Percentiles rank a stretch among this genome's conserved stretches.
phyloP scores from a whole-genome alignment of 345 rosid species.

The Cardamine occulta region DNA sequence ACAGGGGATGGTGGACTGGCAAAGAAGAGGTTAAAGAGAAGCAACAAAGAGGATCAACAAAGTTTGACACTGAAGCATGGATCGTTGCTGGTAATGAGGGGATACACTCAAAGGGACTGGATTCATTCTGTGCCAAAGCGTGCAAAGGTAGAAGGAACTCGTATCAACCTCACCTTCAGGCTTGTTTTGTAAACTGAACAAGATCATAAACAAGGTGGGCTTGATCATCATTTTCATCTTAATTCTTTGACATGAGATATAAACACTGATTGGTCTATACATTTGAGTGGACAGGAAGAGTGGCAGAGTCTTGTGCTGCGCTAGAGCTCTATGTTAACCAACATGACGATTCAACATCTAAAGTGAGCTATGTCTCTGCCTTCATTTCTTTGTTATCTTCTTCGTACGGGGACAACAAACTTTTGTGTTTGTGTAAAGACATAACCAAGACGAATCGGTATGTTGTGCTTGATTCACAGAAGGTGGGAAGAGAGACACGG shows the following conservation, averaged over 20 bases:
- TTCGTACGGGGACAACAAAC: not conserved
- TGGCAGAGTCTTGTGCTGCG: not conserved
- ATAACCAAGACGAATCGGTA: not conserved
- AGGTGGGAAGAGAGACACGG: too few relatives aligned
- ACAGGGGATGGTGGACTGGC: conserved; percentile 52
- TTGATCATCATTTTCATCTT: not conserved
- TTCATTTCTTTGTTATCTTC: not conserved
- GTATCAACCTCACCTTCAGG: conserved; percentile 86
- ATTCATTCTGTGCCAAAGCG: conserved; percentile 88
- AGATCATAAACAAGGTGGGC: not conserved
- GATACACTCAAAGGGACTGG: conserved; percentile 91
- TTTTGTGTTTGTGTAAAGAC: not conserved
- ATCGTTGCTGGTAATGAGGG: conserved; percentile 73
- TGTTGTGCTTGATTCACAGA: too few relatives aligned
- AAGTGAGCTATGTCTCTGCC: not conserved
- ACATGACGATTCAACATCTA: not conserved
- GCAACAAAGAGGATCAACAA: conserved; percentile 49
- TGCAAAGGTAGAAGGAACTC: conserved; percentile 59
- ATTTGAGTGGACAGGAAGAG: not conserved
- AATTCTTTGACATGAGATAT: not conserved
- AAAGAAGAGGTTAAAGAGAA: conserved; percentile 60
- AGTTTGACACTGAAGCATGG: conserved; percentile 75
- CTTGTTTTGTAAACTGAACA: conserved; percentile 8
- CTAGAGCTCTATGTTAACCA: not conserved
- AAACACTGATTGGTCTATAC: not conserved